These are phyloP conservation scores for Manihot esculenta DNA, from an alignment of 441 rosid genomes.

Conservation along the genomic window DNA sequence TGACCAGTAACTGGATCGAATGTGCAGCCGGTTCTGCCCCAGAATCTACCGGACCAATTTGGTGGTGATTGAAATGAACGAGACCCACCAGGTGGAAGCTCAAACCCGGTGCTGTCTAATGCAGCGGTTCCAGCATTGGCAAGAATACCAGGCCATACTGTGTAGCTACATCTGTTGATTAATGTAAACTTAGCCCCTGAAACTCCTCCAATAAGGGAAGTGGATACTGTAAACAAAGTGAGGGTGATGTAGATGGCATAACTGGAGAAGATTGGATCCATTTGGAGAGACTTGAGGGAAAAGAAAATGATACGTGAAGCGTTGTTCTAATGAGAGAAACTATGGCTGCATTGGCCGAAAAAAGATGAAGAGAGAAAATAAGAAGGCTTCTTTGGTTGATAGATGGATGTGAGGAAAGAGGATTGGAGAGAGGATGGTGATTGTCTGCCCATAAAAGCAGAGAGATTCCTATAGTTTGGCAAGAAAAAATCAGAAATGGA, in stretches of 20 bases:
- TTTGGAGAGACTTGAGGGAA: background rate
- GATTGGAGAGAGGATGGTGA: too few species aligned
- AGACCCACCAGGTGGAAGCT: constrained; percentile 56
- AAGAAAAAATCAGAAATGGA: too few species aligned
- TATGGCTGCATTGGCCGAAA: too few species aligned
- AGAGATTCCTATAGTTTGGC: too few species aligned
- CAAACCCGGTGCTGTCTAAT: constrained; percentile 68
- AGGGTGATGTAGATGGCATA: constrained; percentile 26
- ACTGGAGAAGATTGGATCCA: constrained; percentile 26
- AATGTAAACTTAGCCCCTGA: constrained; percentile 62
- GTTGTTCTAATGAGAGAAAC: background rate
- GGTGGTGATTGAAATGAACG: constrained; percentile 57
- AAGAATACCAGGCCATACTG: constrained; percentile 87
- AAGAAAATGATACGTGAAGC: background rate
- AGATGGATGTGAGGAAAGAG: too few species aligned
- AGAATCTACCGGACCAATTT: constrained; percentile 92
- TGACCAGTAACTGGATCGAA: constrained; percentile 52
- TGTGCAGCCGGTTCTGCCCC: constrained; percentile 82
- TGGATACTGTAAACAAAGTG: constrained; percentile 28
- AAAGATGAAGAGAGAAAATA: too few species aligned
- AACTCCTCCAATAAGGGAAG: constrained; percentile 29
- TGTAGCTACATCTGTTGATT: constrained; percentile 69
- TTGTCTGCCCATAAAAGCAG: too few species aligned
- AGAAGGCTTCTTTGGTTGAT: too few species aligned
- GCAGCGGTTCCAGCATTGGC: constrained; percentile 72